Conservation (phyloP, 257 asterid genomes). For the Solanum peruvianum region DNA sequence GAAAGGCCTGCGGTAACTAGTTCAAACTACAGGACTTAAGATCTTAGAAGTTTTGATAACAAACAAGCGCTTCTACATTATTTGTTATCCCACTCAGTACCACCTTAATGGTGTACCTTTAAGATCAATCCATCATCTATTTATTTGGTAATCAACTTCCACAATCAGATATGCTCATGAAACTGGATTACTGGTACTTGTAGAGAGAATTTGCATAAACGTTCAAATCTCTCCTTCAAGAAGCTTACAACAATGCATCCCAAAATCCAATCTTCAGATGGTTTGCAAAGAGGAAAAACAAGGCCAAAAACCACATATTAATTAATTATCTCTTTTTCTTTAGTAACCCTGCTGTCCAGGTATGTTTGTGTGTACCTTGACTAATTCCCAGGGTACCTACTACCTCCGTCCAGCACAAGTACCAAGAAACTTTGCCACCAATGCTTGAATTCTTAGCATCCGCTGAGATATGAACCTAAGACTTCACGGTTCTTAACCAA, state of each 20-base stretch:
- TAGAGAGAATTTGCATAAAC: background rate
- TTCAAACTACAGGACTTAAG: background rate
- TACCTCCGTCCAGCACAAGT: background rate
- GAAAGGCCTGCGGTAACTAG: background rate
- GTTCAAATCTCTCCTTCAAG: background rate
- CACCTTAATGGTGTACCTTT: background rate
- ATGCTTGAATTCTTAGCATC: background rate
- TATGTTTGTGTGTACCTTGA: background rate
- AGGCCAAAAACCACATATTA: background rate
- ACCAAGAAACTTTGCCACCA: background rate
- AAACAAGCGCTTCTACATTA: background rate
- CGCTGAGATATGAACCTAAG: background rate
- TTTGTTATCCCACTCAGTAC: background rate
- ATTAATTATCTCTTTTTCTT: background rate
- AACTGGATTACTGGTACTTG: background rate
- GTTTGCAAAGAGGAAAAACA: background rate
- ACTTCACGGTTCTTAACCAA: background rate
- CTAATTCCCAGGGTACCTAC: background rate
- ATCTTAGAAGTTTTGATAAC: background rate
- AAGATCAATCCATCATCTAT: background rate
- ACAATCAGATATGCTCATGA: background rate
- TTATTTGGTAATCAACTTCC: background rate
- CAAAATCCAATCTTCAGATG: background rate
- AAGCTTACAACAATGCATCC: background rate
- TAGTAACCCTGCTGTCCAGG: background rate